Percentiles rank a stretch among this genome's conserved stretches.
Conservation (phyloP, 2,329 filamentous ascomycete genomes). For the Penicillium glabrum region DNA sequence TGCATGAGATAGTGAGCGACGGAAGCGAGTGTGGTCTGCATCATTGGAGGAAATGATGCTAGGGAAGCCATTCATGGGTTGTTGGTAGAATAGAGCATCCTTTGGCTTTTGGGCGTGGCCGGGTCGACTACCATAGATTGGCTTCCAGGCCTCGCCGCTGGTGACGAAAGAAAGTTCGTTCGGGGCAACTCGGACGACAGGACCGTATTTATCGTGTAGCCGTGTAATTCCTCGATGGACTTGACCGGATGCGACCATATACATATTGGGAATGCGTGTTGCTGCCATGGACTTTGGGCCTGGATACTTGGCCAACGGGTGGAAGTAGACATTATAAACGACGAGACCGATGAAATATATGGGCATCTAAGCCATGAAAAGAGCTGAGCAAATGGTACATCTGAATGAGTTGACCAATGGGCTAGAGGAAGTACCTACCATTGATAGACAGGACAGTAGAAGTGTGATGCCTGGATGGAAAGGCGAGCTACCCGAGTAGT, state of each 20-base stretch:
- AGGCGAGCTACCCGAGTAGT: background rate
- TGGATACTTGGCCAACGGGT: conserved; percentile 29
- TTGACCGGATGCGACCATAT: conserved; percentile 10
- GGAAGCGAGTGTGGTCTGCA: conserved; percentile 19
- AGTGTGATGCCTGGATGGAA: background rate
- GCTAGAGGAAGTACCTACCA: background rate
- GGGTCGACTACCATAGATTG: conserved; percentile 25
- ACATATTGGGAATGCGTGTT: conserved; percentile 22
- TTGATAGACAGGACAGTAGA: background rate
- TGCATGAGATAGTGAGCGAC: conserved; percentile 37
- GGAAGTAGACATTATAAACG: conserved; percentile 32
- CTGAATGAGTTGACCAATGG: background rate
- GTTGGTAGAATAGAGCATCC: conserved; percentile 17
- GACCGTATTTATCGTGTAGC: conserved; percentile 30
- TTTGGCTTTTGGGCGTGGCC: conserved; percentile 24
- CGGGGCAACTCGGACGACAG: conserved; percentile 30
- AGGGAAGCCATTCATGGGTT: background rate
- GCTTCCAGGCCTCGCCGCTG: conserved; percentile 26
- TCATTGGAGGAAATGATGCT: conserved; percentile 15
- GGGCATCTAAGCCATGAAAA: background rate
- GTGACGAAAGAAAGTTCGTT: conserved; percentile 28
- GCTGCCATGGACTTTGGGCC: conserved; percentile 26
- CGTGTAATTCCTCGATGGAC: conserved; percentile 3
- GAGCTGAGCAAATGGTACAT: background rate
- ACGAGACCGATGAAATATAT: conserved; percentile 4